Evolutionary conservation across 139 green algal genomes (phyloP).

Genomic region (Trebouxia sp.): DNA sequence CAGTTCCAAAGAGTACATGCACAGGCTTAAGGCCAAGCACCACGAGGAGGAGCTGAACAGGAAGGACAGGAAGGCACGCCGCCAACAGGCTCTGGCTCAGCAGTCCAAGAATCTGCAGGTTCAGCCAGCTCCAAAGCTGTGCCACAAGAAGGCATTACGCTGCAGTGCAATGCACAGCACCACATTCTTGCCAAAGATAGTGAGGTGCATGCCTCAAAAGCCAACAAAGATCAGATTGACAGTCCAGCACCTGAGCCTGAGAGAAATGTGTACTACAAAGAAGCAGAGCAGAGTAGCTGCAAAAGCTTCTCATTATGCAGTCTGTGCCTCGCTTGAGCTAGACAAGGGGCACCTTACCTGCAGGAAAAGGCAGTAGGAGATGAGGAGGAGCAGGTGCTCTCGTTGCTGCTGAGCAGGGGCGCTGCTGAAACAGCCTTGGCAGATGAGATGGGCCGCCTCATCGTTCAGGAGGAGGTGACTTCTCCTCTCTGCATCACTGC

Average conservation of each 20-base stretch:
- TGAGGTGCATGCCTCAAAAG: neutral
- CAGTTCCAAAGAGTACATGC: conserved; percentile 55
- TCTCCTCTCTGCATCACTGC: too few species aligned
- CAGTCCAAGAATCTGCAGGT: conserved; percentile 22
- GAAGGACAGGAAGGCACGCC: conserved; percentile 62
- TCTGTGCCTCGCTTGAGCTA: neutral
- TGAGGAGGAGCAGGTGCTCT: conserved; percentile 9
- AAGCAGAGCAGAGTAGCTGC: neutral
- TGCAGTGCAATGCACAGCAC: neutral
- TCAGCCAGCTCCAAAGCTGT: neutral
- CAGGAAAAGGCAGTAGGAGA: neutral
- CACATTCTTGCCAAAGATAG: neutral
- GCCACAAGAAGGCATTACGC: neutral
- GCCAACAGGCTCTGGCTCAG: conserved; percentile 44
- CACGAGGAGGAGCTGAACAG: conserved; percentile 59
- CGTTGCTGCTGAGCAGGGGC: conserved; percentile 4
- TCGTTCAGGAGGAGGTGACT: neutral
- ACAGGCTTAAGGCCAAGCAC: conserved; percentile 49
- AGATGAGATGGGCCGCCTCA: conserved; percentile 26
- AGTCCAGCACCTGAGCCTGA: neutral
- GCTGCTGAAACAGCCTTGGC: conserved; percentile 2
- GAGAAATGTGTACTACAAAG: neutral
- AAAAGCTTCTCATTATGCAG: neutral
- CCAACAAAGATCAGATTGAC: neutral
- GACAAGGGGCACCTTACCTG: neutral